Percentiles rank a stretch among this genome's conserved stretches.
Conservation (phyloP, 2,329 filamentous ascomycete genomes). For the Penicillium fuscoglaucum region DNA sequence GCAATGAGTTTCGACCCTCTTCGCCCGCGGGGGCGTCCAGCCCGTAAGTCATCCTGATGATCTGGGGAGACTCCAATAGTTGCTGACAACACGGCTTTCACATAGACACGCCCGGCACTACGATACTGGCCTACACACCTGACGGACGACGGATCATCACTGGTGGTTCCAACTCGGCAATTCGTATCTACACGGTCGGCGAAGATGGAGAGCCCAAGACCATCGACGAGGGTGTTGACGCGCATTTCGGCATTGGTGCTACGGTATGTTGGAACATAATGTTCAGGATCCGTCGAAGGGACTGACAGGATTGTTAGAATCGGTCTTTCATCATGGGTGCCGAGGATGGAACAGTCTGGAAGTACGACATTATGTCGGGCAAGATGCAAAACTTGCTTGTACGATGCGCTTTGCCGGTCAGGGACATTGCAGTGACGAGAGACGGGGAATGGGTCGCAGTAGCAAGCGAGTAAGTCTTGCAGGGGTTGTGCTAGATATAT, state of each 20-base stretch:
- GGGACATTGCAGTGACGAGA: conserved; percentile 79
- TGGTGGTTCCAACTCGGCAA: conserved; percentile 88
- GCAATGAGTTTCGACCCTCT: conserved; percentile 40
- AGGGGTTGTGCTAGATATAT: not conserved
- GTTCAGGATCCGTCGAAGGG: not conserved
- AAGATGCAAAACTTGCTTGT: conserved; percentile 77
- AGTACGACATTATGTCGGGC: conserved; percentile 74
- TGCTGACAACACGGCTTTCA: conserved; percentile 11
- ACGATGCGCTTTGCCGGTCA: conserved; percentile 79
- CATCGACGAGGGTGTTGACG: conserved; percentile 86
- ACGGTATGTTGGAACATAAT: conserved; percentile 50
- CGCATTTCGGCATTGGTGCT: conserved; percentile 76
- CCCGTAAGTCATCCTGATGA: conserved; percentile 44
- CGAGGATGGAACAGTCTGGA: conserved; percentile 93
- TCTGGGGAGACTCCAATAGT: not conserved
- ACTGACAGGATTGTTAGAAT: conserved; percentile 50
- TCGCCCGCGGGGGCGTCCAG: conserved; percentile 45
- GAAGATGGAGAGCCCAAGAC: conserved; percentile 90
- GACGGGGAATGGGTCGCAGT: conserved; percentile 88
- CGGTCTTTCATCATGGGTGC: conserved; percentile 85
- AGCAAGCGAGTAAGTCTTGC: conserved; percentile 72
- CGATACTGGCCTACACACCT: conserved; percentile 84
- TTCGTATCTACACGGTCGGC: conserved; percentile 87
- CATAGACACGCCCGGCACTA: conserved; percentile 77
- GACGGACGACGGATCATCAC: conserved; percentile 85